Percentiles rank a stretch among this genome's conserved stretches.
phyloP scores from a whole-genome alignment of 106 monocot genomes.

The Narthecium ossifragum region DNA sequence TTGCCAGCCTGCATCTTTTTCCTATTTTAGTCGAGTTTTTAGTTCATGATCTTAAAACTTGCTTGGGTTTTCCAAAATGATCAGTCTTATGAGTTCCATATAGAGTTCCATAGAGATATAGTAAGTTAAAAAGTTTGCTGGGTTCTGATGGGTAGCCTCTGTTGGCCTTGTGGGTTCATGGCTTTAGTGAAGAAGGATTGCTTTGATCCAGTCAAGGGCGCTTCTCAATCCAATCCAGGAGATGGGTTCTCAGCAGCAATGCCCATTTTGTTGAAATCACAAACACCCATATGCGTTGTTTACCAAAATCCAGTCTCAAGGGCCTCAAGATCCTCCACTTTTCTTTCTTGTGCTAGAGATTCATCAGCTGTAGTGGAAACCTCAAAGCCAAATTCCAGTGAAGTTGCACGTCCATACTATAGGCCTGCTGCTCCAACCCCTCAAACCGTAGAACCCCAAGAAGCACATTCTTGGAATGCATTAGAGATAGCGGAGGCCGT shows the following conservation, averaged over 20 bases:
- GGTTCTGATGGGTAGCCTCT: conserved; percentile 7
- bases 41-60: no score
- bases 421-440: neutral
- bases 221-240: neutral
- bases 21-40: no score
- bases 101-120: no score
- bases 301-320: no score
- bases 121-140: no score
- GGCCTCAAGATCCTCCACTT: neutral
- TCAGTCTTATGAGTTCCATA: no score
- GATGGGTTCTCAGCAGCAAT: neutral
- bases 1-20: no score
- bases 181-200: neutral
- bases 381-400: neutral
- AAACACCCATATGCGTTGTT: neutral
- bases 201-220: neutral
- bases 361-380: neutral
- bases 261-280: neutral
- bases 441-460: no score
- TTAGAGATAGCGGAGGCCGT: conserved; percentile 28
- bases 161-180: conserved; percentile 2
- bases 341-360: neutral
- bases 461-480: conserved; percentile 13
- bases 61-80: no score
- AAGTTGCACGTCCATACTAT: neutral